Evolutionary conservation across 2,329 filamentous ascomycete genomes (phyloP).

Genomic region (Fusarium torulosum): DNA sequence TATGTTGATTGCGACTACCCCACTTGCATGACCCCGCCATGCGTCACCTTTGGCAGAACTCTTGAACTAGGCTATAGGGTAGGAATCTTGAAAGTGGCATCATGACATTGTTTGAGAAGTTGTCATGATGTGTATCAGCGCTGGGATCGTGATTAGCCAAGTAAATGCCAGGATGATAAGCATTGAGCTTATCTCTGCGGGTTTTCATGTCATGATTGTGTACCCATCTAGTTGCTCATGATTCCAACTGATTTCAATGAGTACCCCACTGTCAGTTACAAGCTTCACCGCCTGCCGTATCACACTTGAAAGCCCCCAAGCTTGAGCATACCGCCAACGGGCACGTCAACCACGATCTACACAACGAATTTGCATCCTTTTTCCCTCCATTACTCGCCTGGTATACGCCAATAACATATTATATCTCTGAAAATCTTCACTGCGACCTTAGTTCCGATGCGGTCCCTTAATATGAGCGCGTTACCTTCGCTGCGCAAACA

Average conservation of each 20-base stretch:
- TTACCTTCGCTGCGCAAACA: conserved; percentile 75
- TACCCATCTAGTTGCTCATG: background rate
- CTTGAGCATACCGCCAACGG: background rate
- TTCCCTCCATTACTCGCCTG: background rate
- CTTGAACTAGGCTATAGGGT: conserved; percentile 6
- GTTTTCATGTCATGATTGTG: background rate
- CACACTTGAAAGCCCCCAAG: background rate
- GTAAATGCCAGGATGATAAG: background rate
- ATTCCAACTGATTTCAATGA: background rate
- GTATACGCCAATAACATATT: background rate
- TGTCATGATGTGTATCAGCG: conserved; percentile 12
- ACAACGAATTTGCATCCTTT: background rate
- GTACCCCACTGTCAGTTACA: conserved; percentile 1
- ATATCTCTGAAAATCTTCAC: background rate
- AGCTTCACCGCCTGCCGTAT: conserved; percentile 29
- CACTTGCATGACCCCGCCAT: conserved; percentile 45
- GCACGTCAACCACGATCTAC: background rate
- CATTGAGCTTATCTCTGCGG: background rate
- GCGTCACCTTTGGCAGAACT: conserved; percentile 46
- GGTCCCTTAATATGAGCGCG: conserved; percentile 58
- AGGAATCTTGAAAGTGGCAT: background rate
- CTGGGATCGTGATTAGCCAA: background rate
- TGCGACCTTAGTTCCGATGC: conserved; percentile 53
- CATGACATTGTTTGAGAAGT: conserved; percentile 15
- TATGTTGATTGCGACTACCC: conserved; percentile 27